Evolutionary conservation across 1,139 yeast species (phyloP), one percentile per base, ranked within the genome.

Genomic region (Hansenula anomala): DNA sequence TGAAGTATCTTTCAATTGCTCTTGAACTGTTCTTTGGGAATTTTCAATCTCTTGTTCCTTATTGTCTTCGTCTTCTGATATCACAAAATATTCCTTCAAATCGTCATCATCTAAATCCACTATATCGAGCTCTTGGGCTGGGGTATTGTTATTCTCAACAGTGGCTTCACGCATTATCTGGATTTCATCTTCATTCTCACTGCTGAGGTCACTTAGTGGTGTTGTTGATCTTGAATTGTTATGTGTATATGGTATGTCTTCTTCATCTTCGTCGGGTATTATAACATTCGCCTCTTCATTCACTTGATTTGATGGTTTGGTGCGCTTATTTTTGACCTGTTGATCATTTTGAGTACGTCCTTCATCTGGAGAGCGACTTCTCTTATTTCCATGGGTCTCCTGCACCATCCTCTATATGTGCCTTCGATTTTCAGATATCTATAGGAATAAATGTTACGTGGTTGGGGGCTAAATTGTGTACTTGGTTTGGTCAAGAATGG

Each of bases 1-100:
- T 9, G 46, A 42, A 18, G 54, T 55, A 29, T 59, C 63, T 4
- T 55, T 46, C 5, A 59, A 55, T 38, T 57, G 63, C 35, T 60
- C 56, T 16, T 44, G 49, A 6, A 52, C 53, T 4, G 51, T 42
- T 36, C 47, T 54, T 41, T 41, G 49, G 14, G 27, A 31, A 23
- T 25, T 34, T 12, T 25, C 18, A 16, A 23, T 27, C 17, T 35
- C 25, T 15, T 36, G 37, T 16, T 37, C 48, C 14, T 36, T 41
- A 2, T 45, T 48, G 9, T 38, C 40, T 10, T 46, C 50, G 3
- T 40, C 44, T 25, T 47, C 51, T 2, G 46, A 36, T n/a, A 52
- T 45, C 12, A 48, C 46, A 34, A 38, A 45, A 29, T 49, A 51
- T 31, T 50, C 56, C 17, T 28, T 25, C 14, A 33, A 8, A 3